phyloP scores from a whole-genome alignment of 106 monocot species.

The Xerophyta viscosa region DNA sequence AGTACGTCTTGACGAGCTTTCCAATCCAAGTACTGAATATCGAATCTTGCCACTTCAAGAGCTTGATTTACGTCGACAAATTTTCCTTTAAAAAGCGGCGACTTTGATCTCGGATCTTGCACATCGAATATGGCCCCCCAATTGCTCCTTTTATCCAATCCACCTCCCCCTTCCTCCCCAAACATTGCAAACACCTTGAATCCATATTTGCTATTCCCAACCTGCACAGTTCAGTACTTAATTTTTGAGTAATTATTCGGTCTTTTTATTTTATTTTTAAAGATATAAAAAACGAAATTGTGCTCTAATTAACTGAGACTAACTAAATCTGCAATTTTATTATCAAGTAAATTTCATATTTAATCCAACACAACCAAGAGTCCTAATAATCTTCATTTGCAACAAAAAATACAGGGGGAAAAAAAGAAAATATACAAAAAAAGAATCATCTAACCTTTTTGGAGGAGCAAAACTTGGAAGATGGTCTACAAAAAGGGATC shows the following conservation, averaged over 20 bases:
- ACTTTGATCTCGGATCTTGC: slow-evolving; percentile 68
- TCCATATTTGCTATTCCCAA: slow-evolving; percentile 18
- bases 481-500: slow-evolving; percentile 33
- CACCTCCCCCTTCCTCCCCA: slow-evolving; percentile 34
- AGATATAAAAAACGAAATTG: no score
- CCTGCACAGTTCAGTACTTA: slow-evolving; percentile 26
- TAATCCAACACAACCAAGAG: no score
- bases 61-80: slow-evolving; percentile 77
- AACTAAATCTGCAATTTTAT: background rate
- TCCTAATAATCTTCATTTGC: no score
- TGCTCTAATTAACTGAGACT: background rate
- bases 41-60: slow-evolving; percentile 81
- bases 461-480: slow-evolving; percentile 25
- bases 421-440: background rate
- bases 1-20: slow-evolving; percentile 89
- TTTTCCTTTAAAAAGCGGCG: slow-evolving; percentile 42
- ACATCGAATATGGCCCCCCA: slow-evolving; percentile 88
- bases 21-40: slow-evolving; percentile 96
- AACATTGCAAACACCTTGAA: slow-evolving; percentile 53
- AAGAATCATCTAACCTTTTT: slow-evolving; percentile 29
- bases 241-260: no score
- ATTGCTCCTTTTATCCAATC: slow-evolving; percentile 40
- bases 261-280: no score
- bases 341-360: no score
- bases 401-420: background rate